These are phyloP conservation scores for Imleria badia DNA, from an alignment of 768 basidiomycete genomes.

Conservation along the genomic window DNA sequence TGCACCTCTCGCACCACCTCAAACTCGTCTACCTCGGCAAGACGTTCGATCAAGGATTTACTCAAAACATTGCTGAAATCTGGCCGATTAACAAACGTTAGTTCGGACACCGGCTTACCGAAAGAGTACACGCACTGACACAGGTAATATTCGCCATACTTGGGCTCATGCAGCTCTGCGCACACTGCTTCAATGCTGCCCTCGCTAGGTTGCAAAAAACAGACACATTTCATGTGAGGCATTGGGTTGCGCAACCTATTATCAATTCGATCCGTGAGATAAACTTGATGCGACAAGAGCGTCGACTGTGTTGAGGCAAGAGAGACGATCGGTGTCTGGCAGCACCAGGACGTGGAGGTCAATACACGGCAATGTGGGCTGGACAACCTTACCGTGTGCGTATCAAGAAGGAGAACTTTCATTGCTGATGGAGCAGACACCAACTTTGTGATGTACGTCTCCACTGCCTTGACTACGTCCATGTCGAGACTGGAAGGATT, in stretches of 20 bases:
- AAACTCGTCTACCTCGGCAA: slow-evolving; percentile 93
- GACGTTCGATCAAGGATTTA: slow-evolving; percentile 86
- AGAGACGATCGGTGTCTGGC: slow-evolving; percentile 93
- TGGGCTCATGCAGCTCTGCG: slow-evolving; percentile 82
- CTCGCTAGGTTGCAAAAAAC: slow-evolving; percentile 83
- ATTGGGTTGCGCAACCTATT: slow-evolving; percentile 89
- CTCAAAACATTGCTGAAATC: slow-evolving; percentile 95
- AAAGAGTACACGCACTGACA: slow-evolving; percentile 87
- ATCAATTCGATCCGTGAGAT: slow-evolving; percentile 97
- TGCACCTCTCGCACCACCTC: slow-evolving; percentile 97
- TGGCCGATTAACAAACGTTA: slow-evolving; percentile 33
- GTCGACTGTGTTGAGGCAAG: slow-evolving; percentile 92
- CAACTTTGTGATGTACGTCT: slow-evolving; percentile 89
- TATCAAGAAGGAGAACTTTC: slow-evolving; percentile 94
- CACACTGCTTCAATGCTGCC: slow-evolving; percentile 82
- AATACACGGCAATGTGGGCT: neutral
- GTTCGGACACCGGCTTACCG: slow-evolving; percentile 15
- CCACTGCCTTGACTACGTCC: slow-evolving; percentile 95
- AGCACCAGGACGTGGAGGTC: slow-evolving; percentile 5
- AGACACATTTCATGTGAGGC: slow-evolving; percentile 97
- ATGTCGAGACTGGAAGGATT: slow-evolving; percentile 40
- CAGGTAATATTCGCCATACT: slow-evolving; percentile 97
- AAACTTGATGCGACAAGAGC: slow-evolving; percentile 92
- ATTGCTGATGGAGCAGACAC: slow-evolving; percentile 83
- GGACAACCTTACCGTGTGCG: slow-evolving; percentile 74